phyloP scores from a whole-genome alignment of 805 yeast species.

The Scheffersomyces coipomensis region DNA sequence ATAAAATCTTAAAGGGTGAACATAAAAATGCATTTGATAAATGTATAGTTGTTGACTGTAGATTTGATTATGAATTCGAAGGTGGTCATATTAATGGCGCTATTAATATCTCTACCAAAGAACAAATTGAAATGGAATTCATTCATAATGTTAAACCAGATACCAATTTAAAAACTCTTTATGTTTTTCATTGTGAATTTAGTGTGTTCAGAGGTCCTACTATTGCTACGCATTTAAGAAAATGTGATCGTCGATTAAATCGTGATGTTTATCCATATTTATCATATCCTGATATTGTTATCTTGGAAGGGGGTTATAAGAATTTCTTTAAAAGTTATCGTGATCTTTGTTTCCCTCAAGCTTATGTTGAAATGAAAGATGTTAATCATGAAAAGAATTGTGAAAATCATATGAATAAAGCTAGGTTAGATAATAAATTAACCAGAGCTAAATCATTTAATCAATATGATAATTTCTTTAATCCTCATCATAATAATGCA shows the following conservation, averaged over 20 bases:
- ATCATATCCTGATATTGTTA: conserved; percentile 83
- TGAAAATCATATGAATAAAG: conserved; percentile 46
- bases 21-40: conserved; percentile 52
- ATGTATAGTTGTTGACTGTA: conserved; percentile 72
- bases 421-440: conserved; percentile 40
- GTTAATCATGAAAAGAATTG: conserved; percentile 34
- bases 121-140: conserved; percentile 61
- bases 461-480: conserved; percentile 11
- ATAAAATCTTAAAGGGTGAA: conserved; percentile 55
- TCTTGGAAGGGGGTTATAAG: conserved; percentile 90
- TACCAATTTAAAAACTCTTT: conserved; percentile 39
- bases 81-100: conserved; percentile 94
- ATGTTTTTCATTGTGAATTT: conserved; percentile 93
- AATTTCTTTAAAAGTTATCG: conserved; percentile 62
- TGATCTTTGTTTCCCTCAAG: conserved; percentile 67
- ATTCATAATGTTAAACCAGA: conserved; percentile 19
- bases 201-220: conserved; percentile 92
- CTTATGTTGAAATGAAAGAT: conserved; percentile 81
- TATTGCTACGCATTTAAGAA: conserved; percentile 83
- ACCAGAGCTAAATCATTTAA: conserved; percentile 38
- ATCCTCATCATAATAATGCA: not conserved
- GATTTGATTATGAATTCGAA: conserved; percentile 86
- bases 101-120: conserved; percentile 68
- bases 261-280: conserved; percentile 75
- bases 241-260: conserved; percentile 75